A percentile compares a stretch with the other conserved stretches of the same genome.
phyloP scores from a whole-genome alignment of 257 asterid genomes.

The Solanum neorickii region DNA sequence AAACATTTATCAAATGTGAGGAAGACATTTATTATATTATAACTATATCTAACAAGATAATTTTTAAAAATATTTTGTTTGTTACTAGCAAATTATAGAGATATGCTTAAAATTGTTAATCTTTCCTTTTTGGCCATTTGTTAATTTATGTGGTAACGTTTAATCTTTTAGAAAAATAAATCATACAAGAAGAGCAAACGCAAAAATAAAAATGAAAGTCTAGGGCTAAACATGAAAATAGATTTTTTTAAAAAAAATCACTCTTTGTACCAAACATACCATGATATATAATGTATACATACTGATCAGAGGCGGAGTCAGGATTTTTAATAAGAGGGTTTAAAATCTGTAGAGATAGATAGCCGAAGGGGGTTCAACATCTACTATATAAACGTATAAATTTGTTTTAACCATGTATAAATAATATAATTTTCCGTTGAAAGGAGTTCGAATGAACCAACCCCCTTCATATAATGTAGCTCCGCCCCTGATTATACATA shows the following conservation, averaged over 20 bases:
- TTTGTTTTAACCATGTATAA: too few relatives aligned
- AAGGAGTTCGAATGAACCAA: too few relatives aligned
- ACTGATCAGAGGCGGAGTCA: too few relatives aligned
- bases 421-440: too few relatives aligned
- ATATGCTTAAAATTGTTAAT: not conserved
- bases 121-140: not conserved
- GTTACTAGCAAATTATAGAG: not conserved
- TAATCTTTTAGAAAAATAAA: not conserved
- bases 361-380: too few relatives aligned
- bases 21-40: not conserved
- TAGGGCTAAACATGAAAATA: too few relatives aligned
- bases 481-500: too few relatives aligned
- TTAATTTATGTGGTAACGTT: not conserved
- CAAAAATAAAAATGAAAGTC: not conserved
- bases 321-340: too few relatives aligned
- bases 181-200: not conserved
- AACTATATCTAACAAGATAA: not conserved
- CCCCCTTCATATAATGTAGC: too few relatives aligned
- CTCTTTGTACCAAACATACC: not conserved
- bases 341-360: too few relatives aligned
- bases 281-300: not conserved
- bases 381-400: too few relatives aligned
- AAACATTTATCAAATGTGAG: not conserved
- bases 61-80: not conserved
- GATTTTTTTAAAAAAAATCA: not conserved